Conservation (phyloP, 192 early-diverging fungal species). For the Phycomyces blakesleeanus region DNA sequence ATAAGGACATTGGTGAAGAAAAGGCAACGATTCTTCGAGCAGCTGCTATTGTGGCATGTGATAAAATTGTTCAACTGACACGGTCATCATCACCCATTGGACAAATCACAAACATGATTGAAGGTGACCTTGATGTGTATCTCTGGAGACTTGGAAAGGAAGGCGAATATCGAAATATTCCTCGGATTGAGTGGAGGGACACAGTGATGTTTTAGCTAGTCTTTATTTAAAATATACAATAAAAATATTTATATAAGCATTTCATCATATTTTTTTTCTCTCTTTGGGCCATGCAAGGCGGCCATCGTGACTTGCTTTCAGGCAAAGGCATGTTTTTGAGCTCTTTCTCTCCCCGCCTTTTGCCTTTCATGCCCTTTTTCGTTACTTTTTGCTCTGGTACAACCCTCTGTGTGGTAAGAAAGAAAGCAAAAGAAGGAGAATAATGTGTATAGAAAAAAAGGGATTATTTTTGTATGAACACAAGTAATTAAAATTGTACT, state of each 20-base stretch:
- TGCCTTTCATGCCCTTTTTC: neutral
- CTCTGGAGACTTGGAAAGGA: constrained; percentile 76
- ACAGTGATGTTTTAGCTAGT: constrained; percentile 65
- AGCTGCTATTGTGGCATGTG: constrained; percentile 62
- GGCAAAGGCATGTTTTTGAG: neutral
- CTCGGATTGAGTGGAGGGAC: constrained; percentile 55
- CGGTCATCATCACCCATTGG: constrained; percentile 28
- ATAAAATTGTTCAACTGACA: constrained; percentile 48
- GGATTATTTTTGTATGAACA: too few relatives aligned
- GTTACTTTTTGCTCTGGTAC: neutral
- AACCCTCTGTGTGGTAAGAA: neutral
- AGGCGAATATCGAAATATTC: constrained; percentile 50
- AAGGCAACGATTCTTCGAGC: constrained; percentile 64
- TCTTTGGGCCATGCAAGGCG: neutral
- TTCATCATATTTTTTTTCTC: neutral
- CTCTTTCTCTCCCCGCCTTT: neutral
- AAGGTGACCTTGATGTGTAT: constrained; percentile 61
- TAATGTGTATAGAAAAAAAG: too few relatives aligned
- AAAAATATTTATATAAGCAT: neutral
- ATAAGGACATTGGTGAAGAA: constrained; percentile 42
- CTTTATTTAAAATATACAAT: neutral
- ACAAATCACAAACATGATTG: constrained; percentile 30
- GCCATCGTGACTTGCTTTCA: neutral
- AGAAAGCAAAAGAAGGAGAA: too few relatives aligned
- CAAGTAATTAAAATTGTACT: too few relatives aligned